phyloP scores from a whole-genome alignment of 2,329 filamentous ascomycete species.

The Drechslera avenae region DNA sequence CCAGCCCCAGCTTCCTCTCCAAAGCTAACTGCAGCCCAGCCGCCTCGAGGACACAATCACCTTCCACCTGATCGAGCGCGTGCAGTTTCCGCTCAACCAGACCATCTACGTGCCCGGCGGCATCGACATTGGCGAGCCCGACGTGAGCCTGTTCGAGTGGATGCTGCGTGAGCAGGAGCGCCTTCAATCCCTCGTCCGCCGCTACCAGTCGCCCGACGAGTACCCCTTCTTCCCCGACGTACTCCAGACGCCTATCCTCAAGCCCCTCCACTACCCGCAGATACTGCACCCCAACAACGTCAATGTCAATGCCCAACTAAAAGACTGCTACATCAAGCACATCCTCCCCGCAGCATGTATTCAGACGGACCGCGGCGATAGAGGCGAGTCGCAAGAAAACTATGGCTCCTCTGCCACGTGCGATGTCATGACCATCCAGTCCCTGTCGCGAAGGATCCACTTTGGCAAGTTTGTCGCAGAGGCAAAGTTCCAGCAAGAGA shows the following conservation, averaged over 20 bases:
- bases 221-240: conserved; percentile 93
- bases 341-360: conserved; percentile 85
- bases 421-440: conserved; percentile 89
- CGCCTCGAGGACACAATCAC: conserved; percentile 97
- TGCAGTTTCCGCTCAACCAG: conserved; percentile 92
- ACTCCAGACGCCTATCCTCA: conserved; percentile 80
- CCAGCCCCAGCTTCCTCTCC: neutral
- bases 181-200: conserved; percentile 88
- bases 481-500: conserved; percentile 86
- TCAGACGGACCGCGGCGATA: conserved; percentile 76
- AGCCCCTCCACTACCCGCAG: conserved; percentile 82
- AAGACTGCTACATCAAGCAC: conserved; percentile 78
- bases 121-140: conserved; percentile 74
- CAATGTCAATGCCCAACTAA: conserved; percentile 87
- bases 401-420: conserved; percentile 91
- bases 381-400: conserved; percentile 87
- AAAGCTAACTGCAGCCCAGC: conserved; percentile 57
- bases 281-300: conserved; percentile 89
- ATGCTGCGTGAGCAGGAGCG: conserved; percentile 88
- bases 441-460: conserved; percentile 87
- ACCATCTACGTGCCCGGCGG: conserved; percentile 84
- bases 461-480: conserved; percentile 99
- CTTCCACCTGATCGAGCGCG: conserved; percentile 94
- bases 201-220: conserved; percentile 95
- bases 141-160: conserved; percentile 90